Evolutionary conservation across 306 rosid species (phyloP).

Genomic region (Cucumis cinereus): DNA sequence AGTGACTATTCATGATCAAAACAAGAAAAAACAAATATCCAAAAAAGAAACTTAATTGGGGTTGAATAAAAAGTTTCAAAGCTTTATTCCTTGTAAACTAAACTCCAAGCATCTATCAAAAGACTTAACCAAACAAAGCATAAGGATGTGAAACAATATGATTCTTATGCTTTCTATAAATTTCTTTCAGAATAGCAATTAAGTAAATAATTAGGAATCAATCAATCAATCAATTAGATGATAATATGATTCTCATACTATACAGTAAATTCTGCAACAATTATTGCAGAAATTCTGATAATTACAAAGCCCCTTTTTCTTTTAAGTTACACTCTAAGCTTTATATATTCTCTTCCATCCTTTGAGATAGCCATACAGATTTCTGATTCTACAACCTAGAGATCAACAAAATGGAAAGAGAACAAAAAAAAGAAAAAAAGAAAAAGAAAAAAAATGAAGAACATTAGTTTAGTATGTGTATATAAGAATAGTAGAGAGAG

Average conservation of each 20-base stretch:
- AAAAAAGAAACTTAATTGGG: neutral
- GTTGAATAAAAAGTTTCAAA: neutral
- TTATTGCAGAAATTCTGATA: neutral
- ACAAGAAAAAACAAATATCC: neutral
- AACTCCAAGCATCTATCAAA: neutral
- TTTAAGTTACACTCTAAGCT: conserved; percentile 2
- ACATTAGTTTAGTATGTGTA: neutral
- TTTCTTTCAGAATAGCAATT: neutral
- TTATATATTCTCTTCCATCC: conserved; percentile 10
- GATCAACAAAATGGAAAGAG: neutral
- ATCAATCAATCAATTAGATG: neutral
- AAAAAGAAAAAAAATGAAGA: neutral
- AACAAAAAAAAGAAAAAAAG: neutral
- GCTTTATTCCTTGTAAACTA: neutral
- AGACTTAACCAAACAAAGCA: neutral
- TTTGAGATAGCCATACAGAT: neutral
- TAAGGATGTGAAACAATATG: neutral
- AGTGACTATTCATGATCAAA: too few species aligned
- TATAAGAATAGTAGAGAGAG: neutral
- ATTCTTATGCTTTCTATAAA: neutral
- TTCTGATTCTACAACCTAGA: neutral
- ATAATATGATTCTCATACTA: neutral
- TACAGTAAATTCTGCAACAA: neutral
- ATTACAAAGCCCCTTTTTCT: neutral
- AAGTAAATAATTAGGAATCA: neutral